A percentile compares a stretch with the other conserved stretches of the same genome.
Evolutionary conservation across 2,329 filamentous ascomycete genomes (phyloP).

Genomic region (Cladosporium halotolerans): DNA sequence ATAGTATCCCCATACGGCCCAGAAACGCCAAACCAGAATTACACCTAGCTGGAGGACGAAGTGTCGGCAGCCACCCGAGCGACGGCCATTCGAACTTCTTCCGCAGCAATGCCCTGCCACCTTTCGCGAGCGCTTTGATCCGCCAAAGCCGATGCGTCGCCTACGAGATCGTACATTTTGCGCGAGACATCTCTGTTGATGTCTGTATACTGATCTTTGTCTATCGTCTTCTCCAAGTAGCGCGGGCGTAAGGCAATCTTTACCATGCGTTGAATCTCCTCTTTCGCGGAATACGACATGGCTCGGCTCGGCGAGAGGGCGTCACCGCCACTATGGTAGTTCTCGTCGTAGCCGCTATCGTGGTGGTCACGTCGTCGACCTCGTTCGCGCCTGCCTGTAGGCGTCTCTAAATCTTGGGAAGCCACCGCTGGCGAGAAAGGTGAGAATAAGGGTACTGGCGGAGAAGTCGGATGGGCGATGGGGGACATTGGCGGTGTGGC

Average conservation of each 20-base stretch:
- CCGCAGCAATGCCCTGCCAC: conserved; percentile 70
- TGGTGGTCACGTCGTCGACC: conserved; percentile 18
- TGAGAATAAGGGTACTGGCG: conserved; percentile 49
- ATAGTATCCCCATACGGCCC: conserved; percentile 2
- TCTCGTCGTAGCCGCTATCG: conserved; percentile 19
- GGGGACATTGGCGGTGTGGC: conserved; percentile 59
- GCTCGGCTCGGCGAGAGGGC: conserved; percentile 30
- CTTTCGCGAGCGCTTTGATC: conserved; percentile 59
- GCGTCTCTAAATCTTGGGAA: conserved; percentile 14
- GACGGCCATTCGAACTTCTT: conserved; percentile 73
- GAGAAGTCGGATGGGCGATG: conserved; percentile 66
- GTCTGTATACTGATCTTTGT: conserved; percentile 81
- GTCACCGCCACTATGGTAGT: conserved; percentile 22
- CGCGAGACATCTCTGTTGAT: conserved; percentile 89
- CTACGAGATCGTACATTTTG: conserved; percentile 69
- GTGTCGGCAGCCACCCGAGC: conserved; percentile 14
- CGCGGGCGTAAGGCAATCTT: conserved; percentile 73
- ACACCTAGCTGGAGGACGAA: not conserved
- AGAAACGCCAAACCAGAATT: not conserved
- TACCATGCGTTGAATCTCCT: conserved; percentile 83
- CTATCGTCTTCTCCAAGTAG: conserved; percentile 72
- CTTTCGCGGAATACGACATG: conserved; percentile 77
- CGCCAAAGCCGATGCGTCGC: conserved; percentile 47
- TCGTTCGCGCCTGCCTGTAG: conserved; percentile 16
- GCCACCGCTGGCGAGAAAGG: conserved; percentile 49